A percentile compares a stretch with the other conserved stretches of the same genome.
phyloP scores from a whole-genome alignment of 192 early-diverging fungal species.

The Coemansia furcata region DNA sequence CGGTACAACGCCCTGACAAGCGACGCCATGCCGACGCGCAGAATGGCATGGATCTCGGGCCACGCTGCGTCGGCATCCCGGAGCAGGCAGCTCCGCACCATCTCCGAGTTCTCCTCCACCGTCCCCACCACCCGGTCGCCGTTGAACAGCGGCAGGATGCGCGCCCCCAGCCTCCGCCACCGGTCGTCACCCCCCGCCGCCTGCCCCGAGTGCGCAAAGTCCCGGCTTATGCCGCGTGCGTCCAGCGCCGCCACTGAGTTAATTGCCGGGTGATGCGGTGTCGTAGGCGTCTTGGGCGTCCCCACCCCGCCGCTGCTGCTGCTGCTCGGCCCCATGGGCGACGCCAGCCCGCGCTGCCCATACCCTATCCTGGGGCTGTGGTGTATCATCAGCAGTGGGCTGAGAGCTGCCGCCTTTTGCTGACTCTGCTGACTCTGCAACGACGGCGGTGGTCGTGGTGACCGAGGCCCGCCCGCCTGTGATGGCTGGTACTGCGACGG shows the following conservation, averaged over 20 bases:
- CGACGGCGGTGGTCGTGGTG: background rate
- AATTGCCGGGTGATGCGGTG: background rate
- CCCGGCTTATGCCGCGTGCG: constrained; percentile 18
- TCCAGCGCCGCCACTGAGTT: constrained; percentile 48
- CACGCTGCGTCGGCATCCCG: constrained; percentile 24
- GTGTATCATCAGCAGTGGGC: constrained; percentile 1
- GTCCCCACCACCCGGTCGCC: constrained; percentile 77
- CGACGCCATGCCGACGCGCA: constrained; percentile 44
- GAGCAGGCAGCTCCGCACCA: constrained; percentile 54
- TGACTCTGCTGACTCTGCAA: background rate
- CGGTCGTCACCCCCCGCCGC: constrained; percentile 52
- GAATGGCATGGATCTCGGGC: constrained; percentile 32
- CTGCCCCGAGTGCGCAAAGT: constrained; percentile 4
- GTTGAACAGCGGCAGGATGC: constrained; percentile 83
- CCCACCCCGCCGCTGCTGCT: background rate
- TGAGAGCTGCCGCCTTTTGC: background rate
- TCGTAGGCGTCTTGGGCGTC: constrained; percentile 5
- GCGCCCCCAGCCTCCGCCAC: constrained; percentile 71
- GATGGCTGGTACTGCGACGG: constrained; percentile 4
- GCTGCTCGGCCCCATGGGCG: background rate
- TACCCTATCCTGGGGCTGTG: constrained; percentile 1
- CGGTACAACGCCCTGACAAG: constrained; percentile 33
- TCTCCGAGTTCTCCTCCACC: constrained; percentile 83
- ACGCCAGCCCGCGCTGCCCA: constrained; percentile 1
- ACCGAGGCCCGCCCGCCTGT: background rate